phyloP scores from a whole-genome alignment of 352 stramenopile species.

The Phytophthora capsici region DNA sequence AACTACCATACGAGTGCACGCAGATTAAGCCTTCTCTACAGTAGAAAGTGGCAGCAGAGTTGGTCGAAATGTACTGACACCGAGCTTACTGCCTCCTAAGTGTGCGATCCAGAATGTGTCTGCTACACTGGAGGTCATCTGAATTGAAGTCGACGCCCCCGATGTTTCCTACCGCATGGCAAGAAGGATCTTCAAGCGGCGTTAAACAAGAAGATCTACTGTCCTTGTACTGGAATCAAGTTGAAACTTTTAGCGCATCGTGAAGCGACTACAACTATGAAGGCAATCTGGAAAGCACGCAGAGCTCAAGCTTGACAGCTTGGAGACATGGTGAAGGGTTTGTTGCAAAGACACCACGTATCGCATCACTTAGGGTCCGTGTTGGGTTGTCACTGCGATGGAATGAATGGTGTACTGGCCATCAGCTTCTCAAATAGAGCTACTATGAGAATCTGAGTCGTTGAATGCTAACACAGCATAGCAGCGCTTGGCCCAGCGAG shows the following conservation, averaged over 20 bases:
- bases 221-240: background rate
- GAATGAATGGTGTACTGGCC: conserved; percentile 1
- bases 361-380: conserved; percentile 4
- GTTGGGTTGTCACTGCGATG: background rate
- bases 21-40: conserved; percentile 7
- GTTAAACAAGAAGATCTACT: conserved; percentile 15
- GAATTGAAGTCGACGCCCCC: conserved; percentile 1
- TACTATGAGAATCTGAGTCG: background rate
- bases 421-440: background rate
- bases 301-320: background rate
- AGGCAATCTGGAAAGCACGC: conserved; percentile 1
- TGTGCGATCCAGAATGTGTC: conserved; percentile 2
- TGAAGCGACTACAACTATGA: background rate
- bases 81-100: too few relatives aligned
- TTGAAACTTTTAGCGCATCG: background rate
- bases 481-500: background rate
- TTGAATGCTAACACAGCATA: conserved; percentile 9
- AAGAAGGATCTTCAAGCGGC: background rate
- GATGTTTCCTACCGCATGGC: conserved; percentile 3
- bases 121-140: conserved; percentile 6
- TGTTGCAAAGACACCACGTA: conserved; percentile 7
- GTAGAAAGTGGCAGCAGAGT: background rate
- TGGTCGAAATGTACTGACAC: background rate
- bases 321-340: background rate
- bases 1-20: background rate